A percentile compares a stretch with the other conserved stretches of the same genome.
phyloP scores from a whole-genome alignment of 768 basidiomycete genomes.

The Suillus occidentalis region DNA sequence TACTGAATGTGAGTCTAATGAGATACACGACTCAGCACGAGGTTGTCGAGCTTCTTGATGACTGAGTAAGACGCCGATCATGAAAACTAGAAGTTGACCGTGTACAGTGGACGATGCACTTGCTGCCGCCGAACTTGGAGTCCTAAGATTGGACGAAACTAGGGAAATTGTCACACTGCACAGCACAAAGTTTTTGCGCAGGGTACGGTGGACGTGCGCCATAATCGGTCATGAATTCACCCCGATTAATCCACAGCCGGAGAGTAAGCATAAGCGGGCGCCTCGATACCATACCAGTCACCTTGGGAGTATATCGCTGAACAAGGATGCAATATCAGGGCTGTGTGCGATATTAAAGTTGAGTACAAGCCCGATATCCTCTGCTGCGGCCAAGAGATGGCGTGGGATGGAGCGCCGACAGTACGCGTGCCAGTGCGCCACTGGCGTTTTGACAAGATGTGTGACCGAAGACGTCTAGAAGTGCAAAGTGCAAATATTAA shows the following conservation, averaged over 20 bases:
- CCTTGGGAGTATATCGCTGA: background rate
- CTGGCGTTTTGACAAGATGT: conserved; percentile 3
- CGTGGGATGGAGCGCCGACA: background rate
- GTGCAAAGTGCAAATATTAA: background rate
- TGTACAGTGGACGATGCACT: background rate
- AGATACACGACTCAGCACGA: background rate
- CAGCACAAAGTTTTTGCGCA: too few relatives aligned
- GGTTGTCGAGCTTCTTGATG: background rate
- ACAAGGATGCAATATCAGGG: background rate
- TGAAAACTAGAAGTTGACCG: background rate
- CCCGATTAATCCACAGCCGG: too few relatives aligned
- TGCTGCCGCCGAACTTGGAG: background rate
- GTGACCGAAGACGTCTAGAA: background rate
- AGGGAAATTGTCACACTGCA: too few relatives aligned
- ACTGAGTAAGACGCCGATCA: conserved; percentile 2
- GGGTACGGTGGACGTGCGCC: background rate
- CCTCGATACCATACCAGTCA: too few relatives aligned
- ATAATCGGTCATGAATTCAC: background rate
- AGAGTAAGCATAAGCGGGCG: too few relatives aligned
- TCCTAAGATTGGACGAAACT: too few relatives aligned
- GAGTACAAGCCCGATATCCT: background rate
- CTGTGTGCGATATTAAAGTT: background rate
- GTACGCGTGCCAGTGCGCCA: background rate
- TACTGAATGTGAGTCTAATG: background rate
- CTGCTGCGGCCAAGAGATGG: too few relatives aligned